These are phyloP conservation scores for Bifiguratus adelaidae DNA, from an alignment of 192 early-diverging fungal genomes.

Conservation along the genomic window DNA sequence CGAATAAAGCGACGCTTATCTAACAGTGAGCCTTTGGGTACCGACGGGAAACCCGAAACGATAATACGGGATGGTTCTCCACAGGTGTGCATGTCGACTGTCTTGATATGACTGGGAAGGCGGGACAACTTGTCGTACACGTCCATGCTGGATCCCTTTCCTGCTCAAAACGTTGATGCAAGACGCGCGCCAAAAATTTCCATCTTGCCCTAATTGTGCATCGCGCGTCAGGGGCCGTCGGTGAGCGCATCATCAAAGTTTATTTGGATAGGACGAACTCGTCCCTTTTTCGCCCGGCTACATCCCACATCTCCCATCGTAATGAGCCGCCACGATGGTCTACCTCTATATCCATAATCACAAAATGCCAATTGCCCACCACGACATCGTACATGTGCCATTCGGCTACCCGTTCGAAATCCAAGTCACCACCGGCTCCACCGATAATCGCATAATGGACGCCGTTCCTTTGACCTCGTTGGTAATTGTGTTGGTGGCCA, in stretches of 20 bases:
- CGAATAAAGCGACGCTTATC: no score
- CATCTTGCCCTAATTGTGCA: no score
- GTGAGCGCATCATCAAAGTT: background rate
- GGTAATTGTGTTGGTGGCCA: slow-evolving; percentile 74
- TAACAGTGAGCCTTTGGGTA: no score
- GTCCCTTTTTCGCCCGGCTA: background rate
- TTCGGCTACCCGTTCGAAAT: slow-evolving; percentile 48
- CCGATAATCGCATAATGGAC: slow-evolving; percentile 63
- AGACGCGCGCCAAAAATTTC: background rate
- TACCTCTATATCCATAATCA: slow-evolving; percentile 18
- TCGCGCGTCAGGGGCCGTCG: no score
- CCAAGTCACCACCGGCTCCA: slow-evolving; percentile 58
- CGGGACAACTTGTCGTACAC: no score
- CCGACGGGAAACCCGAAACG: no score
- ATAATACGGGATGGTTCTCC: no score
- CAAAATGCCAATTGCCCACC: slow-evolving; percentile 37
- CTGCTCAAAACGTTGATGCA: background rate
- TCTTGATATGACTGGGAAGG: no score
- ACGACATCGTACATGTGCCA: slow-evolving; percentile 48
- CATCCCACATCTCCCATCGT: background rate
- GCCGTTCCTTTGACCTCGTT: slow-evolving; percentile 38
- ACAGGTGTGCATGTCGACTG: no score
- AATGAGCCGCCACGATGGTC: background rate
- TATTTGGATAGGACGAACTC: background rate
- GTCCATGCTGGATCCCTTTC: background rate